Evolutionary conservation across 805 yeast genomes (phyloP).

Genomic region (Myxozyma neglecta): DNA sequence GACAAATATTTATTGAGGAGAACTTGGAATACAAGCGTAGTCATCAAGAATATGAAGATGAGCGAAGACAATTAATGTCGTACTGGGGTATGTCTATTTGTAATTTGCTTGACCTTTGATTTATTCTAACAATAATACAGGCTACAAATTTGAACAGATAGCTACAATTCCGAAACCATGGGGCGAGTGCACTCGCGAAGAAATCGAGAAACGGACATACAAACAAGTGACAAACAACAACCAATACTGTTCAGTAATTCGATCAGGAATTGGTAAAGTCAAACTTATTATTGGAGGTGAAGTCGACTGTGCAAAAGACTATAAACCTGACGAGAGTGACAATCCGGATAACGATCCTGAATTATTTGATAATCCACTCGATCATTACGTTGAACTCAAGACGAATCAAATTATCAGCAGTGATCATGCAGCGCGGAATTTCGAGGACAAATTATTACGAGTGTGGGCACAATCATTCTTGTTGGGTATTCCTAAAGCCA

Average conservation of each 20-base stretch:
- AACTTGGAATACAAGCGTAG: slow-evolving; percentile 37
- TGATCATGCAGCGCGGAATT: slow-evolving; percentile 58
- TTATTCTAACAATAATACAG: slow-evolving; percentile 45
- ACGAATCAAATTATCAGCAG: slow-evolving; percentile 60
- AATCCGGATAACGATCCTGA: slow-evolving; percentile 30
- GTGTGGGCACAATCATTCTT: slow-evolving; percentile 95
- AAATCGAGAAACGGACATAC: slow-evolving; percentile 65
- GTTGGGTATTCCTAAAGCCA: slow-evolving; percentile 75
- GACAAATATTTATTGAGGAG: slow-evolving; percentile 48
- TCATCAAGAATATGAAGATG: slow-evolving; percentile 28
- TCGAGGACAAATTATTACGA: slow-evolving; percentile 73
- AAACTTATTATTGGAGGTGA: slow-evolving; percentile 80
- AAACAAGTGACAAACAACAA: slow-evolving; percentile 65
- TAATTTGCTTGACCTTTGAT: not conserved
- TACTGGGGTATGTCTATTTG: slow-evolving; percentile 34
- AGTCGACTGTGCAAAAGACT: slow-evolving; percentile 88
- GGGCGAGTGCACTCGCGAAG: slow-evolving; percentile 62
- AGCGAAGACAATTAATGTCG: slow-evolving; percentile 38
- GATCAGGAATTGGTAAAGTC: slow-evolving; percentile 77
- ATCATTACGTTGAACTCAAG: slow-evolving; percentile 83
- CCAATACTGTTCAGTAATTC: slow-evolving; percentile 78
- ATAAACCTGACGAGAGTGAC: slow-evolving; percentile 51
- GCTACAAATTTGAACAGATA: slow-evolving; percentile 82
- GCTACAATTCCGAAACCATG: slow-evolving; percentile 77
- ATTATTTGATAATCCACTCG: slow-evolving; percentile 48